Percentiles rank a stretch among this genome's conserved stretches.
These are phyloP conservation scores for Xylariales sp. DNA, from an alignment of 2,329 filamentous ascomycete genomes.

Conservation along the genomic window DNA sequence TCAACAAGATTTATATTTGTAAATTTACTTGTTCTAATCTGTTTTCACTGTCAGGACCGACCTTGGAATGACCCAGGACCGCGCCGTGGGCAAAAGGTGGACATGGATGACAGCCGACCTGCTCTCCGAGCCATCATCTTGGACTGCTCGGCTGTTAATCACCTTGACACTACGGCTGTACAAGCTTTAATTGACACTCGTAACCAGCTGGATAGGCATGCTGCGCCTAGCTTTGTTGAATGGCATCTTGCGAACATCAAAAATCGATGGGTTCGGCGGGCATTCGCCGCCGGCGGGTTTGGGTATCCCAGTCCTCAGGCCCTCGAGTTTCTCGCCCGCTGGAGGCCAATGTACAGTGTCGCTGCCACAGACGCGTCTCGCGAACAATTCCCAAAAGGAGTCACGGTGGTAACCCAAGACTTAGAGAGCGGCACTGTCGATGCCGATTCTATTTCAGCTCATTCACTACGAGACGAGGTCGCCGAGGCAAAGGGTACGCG, in stretches of 20 bases:
- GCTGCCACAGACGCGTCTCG: not conserved
- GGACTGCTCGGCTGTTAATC: conserved; percentile 54
- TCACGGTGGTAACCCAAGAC: not conserved
- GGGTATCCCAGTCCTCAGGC: conserved; percentile 31
- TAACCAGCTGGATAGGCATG: conserved; percentile 49
- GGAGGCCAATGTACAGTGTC: conserved; percentile 2
- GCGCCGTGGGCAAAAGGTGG: conserved; percentile 24
- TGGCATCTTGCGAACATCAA: conserved; percentile 51
- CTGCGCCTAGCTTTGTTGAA: conserved; percentile 41
- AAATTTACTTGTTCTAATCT: not conserved
- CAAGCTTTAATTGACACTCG: conserved; percentile 54
- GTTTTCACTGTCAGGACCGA: conserved; percentile 28
- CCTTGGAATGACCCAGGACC: conserved; percentile 52
- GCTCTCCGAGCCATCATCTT: conserved; percentile 50
- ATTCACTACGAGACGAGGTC: not conserved
- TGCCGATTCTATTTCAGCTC: not conserved
- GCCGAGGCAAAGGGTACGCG: too few species aligned
- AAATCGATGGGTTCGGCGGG: conserved; percentile 54
- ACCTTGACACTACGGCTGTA: conserved; percentile 53
- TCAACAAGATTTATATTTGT: not conserved
- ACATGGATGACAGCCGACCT: conserved; percentile 27
- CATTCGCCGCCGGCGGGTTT: conserved; percentile 52
- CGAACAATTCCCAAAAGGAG: not conserved
- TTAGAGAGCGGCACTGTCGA: not conserved
- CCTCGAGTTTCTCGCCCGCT: not conserved